Percentiles rank a stretch among this genome's conserved stretches.
Evolutionary conservation across 2,329 filamentous ascomycete genomes (phyloP).

Genomic region (Verticillium longisporum): DNA sequence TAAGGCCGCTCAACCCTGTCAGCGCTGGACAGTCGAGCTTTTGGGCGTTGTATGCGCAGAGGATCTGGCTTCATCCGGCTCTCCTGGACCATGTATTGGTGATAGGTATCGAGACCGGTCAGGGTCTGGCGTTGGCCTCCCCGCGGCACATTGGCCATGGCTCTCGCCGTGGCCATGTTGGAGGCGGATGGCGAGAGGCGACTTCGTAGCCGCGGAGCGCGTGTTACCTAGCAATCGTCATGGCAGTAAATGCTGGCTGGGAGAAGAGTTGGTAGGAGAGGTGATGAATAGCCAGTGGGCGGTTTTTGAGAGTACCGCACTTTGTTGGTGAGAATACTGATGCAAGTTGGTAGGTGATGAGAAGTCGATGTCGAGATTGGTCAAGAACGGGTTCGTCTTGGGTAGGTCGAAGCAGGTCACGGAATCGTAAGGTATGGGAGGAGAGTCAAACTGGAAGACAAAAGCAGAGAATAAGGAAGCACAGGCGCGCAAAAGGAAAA

Average conservation of each 20-base stretch:
- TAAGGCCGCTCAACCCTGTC: conserved; percentile 5
- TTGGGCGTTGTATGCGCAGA: not conserved
- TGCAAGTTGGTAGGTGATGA: conserved; percentile 1
- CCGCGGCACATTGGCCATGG: conserved; percentile 12
- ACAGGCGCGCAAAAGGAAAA: not conserved
- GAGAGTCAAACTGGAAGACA: not conserved
- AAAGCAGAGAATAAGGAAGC: not conserved
- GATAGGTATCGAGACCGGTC: conserved; percentile 11
- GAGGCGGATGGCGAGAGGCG: not conserved
- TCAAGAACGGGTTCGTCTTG: not conserved
- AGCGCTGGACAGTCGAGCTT: not conserved
- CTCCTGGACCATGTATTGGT: conserved; percentile 11
- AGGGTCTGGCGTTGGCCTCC: conserved; percentile 6
- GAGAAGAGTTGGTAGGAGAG: too few species aligned
- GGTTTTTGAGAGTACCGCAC: too few species aligned
- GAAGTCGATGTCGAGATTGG: conserved; percentile 5
- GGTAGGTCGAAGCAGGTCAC: not conserved
- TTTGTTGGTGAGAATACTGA: conserved; percentile 1
- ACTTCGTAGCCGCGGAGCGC: conserved; percentile 4
- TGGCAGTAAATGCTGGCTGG: not conserved
- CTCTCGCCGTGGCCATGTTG: conserved; percentile 9
- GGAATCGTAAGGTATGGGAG: not conserved
- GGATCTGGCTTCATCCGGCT: conserved; percentile 1
- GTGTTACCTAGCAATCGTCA: not conserved
- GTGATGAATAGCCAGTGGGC: too few species aligned